Evolutionary conservation across 1,139 yeast genomes (phyloP).

Genomic region (Suhomyces terraborum): DNA sequence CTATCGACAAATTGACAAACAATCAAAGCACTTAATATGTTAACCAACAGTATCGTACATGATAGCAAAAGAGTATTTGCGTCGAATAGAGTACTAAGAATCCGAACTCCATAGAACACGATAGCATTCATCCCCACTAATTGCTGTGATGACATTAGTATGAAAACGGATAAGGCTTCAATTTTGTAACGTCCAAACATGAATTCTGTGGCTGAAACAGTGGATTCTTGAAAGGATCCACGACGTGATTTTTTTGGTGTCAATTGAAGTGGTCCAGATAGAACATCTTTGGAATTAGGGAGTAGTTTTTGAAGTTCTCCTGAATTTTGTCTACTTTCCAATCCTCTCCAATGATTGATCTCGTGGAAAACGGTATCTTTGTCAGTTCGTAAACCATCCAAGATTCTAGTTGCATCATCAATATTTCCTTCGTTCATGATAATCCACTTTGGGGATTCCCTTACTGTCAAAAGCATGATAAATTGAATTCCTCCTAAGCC

Average conservation of each 20-base stretch:
- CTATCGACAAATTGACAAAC: slow-evolving; percentile 26
- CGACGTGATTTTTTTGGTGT: slow-evolving; percentile 18
- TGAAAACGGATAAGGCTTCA: slow-evolving; percentile 33
- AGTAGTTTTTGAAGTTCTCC: slow-evolving; percentile 5
- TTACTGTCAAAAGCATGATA: slow-evolving; percentile 33
- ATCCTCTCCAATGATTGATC: slow-evolving; percentile 40
- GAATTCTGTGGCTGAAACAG: slow-evolving; percentile 28
- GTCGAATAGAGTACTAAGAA: slow-evolving; percentile 29
- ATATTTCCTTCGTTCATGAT: slow-evolving; percentile 34
- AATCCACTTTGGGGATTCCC: slow-evolving; percentile 47
- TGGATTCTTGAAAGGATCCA: slow-evolving; percentile 35
- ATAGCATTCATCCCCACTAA: slow-evolving; percentile 46
- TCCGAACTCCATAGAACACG: slow-evolving; percentile 42
- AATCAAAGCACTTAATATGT: slow-evolving; percentile 30
- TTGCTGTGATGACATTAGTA: slow-evolving; percentile 44
- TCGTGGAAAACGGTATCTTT: slow-evolving; percentile 34
- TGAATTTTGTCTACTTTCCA: slow-evolving; percentile 7
- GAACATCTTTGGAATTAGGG: slow-evolving; percentile 7
- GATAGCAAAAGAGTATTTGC: slow-evolving; percentile 30
- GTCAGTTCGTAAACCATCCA: slow-evolving; percentile 33
- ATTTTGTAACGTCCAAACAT: slow-evolving; percentile 25
- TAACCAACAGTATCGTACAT: slow-evolving; percentile 34
- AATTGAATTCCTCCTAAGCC: slow-evolving; percentile 32
- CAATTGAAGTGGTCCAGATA: slow-evolving; percentile 6
- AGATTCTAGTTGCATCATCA: slow-evolving; percentile 29